Evolutionary conservation across 768 basidiomycete genomes (phyloP).

Genomic region (Tephrocybe rancida): DNA sequence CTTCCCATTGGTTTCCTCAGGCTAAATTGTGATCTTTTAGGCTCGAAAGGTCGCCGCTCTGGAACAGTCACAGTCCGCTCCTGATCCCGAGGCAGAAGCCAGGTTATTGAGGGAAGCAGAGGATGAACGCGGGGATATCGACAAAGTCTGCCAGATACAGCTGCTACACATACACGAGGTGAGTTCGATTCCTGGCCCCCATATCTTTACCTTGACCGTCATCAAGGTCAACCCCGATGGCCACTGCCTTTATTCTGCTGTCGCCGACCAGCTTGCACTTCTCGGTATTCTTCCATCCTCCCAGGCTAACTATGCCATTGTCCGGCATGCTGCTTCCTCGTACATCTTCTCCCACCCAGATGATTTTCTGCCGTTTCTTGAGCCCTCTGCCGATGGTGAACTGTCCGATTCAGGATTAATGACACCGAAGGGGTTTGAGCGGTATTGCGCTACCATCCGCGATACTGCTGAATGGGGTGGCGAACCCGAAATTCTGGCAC

Average conservation of each 20-base stretch:
- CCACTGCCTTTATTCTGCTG: conserved; percentile 92
- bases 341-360: conserved; percentile 85
- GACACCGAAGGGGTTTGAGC: conserved; percentile 60
- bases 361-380: conserved; percentile 93
- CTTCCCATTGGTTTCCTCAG: neutral
- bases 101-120: conserved; percentile 63
- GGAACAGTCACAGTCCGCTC: conserved; percentile 51
- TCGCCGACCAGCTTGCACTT: conserved; percentile 89
- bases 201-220: neutral
- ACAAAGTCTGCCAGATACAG: conserved; percentile 63
- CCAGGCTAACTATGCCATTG: conserved; percentile 59
- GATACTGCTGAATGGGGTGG: conserved; percentile 96
- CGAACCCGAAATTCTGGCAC: conserved; percentile 93
- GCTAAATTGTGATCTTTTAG: conserved; percentile 34
- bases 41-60: conserved; percentile 72
- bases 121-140: conserved; percentile 69
- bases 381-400: conserved; percentile 72
- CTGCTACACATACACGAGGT: conserved; percentile 70
- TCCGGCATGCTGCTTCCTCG: conserved; percentile 71
- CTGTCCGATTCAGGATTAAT: conserved; percentile 72
- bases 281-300: conserved; percentile 63
- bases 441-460: conserved; percentile 78
- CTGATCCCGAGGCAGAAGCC: conserved; percentile 62
- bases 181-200: conserved; percentile 9
- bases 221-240: conserved; percentile 89